Percentiles rank a stretch among this genome's conserved stretches.
phyloP scores from a whole-genome alignment of 176 grass and related monocot genomes.

The Thalia dealbata region DNA sequence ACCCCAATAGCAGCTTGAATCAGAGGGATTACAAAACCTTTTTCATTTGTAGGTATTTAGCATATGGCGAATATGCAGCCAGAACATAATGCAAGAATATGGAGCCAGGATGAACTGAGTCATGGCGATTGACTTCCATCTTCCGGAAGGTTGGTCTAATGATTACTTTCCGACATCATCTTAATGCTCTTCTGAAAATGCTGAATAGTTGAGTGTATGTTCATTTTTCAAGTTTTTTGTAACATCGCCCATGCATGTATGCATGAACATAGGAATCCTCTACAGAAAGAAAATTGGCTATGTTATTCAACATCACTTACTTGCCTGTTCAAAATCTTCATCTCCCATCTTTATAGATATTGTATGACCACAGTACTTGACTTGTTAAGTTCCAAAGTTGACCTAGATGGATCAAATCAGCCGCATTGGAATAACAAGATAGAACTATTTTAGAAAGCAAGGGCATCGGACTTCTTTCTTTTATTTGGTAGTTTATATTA shows the following conservation, averaged over 20 bases:
- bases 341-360: background rate
- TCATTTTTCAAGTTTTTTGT: background rate
- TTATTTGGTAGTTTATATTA: no score
- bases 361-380: no score
- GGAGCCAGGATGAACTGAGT: background rate
- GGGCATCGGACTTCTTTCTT: no score
- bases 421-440: no score
- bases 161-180: background rate
- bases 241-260: no score
- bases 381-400: no score
- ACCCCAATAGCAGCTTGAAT: no score
- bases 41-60: background rate
- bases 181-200: background rate
- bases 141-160: background rate
- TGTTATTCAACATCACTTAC: no score
- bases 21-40: background rate
- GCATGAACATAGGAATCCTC: background rate
- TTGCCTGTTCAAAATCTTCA: background rate
- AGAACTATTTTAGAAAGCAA: no score
- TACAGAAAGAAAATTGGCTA: background rate
- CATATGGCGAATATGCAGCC: background rate
- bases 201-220: background rate
- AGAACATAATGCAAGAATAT: background rate
- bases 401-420: no score
- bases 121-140: background rate